Conservation (phyloP, 1,139 yeast genomes). For the Sugiyamaella neomexicana region DNA sequence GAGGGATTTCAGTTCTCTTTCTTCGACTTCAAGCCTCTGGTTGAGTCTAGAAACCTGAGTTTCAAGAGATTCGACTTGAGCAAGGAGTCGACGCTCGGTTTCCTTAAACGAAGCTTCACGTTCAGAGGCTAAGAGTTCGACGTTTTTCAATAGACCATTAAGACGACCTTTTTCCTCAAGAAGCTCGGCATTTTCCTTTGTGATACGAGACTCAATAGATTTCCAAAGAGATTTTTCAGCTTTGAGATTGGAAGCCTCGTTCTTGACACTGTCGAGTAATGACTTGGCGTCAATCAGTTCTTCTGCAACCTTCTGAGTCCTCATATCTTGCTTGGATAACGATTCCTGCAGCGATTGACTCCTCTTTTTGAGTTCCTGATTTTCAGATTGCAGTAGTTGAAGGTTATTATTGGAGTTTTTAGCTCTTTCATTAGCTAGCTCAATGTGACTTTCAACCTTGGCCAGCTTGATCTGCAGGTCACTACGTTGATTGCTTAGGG, state of each 20-base stretch:
- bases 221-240: slow-evolving; percentile 58
- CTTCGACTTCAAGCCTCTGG: slow-evolving; percentile 52
- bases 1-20: slow-evolving; percentile 36
- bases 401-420: slow-evolving; percentile 41
- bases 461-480: slow-evolving; percentile 50
- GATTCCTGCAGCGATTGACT: slow-evolving; percentile 55
- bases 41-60: slow-evolving; percentile 47
- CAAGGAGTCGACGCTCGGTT: slow-evolving; percentile 51
- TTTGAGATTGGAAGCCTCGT: slow-evolving; percentile 51
- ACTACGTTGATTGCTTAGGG: slow-evolving; percentile 51
- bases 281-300: slow-evolving; percentile 51
- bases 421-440: slow-evolving; percentile 50
- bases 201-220: slow-evolving; percentile 53
- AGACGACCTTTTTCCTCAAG: slow-evolving; percentile 61
- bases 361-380: slow-evolving; percentile 46
- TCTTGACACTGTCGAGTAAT: slow-evolving; percentile 42
- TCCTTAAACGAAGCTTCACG: slow-evolving; percentile 57
- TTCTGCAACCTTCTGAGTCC: slow-evolving; percentile 58
- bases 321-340: slow-evolving; percentile 54
- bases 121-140: slow-evolving; percentile 64
- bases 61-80: slow-evolving; percentile 56
- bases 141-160: slow-evolving; percentile 57
- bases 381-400: slow-evolving; percentile 47
- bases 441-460: slow-evolving; percentile 48
- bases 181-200: slow-evolving; percentile 55